Percentiles rank a stretch among this genome's conserved stretches.
Evolutionary conservation across 176 grass and related monocot genomes (phyloP).

Genomic region (Oryza australiensis): DNA sequence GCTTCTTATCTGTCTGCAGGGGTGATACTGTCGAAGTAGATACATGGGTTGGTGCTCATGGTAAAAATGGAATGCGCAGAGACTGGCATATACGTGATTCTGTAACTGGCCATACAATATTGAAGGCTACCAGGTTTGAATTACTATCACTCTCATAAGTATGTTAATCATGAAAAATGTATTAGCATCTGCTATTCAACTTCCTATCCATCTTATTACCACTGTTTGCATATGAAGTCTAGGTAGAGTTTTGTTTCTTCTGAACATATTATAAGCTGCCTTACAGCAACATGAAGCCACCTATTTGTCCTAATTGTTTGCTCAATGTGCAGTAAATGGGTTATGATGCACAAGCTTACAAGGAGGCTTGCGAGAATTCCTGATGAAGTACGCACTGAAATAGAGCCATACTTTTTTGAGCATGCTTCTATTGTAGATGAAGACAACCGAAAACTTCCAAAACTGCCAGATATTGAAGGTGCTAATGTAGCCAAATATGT

Average conservation of each 20-base stretch:
- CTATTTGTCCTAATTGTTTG: slow-evolving; percentile 28
- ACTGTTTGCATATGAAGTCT: neutral
- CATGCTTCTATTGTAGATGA: slow-evolving; percentile 65
- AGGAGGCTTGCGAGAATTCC: slow-evolving; percentile 90
- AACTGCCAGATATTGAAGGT: slow-evolving; percentile 53
- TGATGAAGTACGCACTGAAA: slow-evolving; percentile 85
- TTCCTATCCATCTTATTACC: neutral
- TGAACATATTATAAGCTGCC: neutral
- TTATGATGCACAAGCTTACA: slow-evolving; percentile 96
- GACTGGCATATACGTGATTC: slow-evolving; percentile 94
- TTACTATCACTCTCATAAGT: slow-evolving; percentile 2
- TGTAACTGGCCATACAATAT: slow-evolving; percentile 63
- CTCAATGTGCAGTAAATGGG: slow-evolving; percentile 73
- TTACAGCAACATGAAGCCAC: neutral
- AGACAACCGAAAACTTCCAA: slow-evolving; percentile 78
- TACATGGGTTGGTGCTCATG: slow-evolving; percentile 82
- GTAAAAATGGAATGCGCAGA: slow-evolving; percentile 96
- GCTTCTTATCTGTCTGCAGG: slow-evolving; percentile 59
- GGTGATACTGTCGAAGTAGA: slow-evolving; percentile 86
- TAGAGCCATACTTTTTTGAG: slow-evolving; percentile 80
- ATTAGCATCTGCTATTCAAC: neutral
- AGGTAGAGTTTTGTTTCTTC: neutral
- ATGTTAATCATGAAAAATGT: neutral
- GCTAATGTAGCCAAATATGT: slow-evolving; percentile 62
- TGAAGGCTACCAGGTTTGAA: slow-evolving; percentile 83